Evolutionary conservation across 2,329 filamentous ascomycete species (phyloP).

Genomic region (Verticillium longisporum): DNA sequence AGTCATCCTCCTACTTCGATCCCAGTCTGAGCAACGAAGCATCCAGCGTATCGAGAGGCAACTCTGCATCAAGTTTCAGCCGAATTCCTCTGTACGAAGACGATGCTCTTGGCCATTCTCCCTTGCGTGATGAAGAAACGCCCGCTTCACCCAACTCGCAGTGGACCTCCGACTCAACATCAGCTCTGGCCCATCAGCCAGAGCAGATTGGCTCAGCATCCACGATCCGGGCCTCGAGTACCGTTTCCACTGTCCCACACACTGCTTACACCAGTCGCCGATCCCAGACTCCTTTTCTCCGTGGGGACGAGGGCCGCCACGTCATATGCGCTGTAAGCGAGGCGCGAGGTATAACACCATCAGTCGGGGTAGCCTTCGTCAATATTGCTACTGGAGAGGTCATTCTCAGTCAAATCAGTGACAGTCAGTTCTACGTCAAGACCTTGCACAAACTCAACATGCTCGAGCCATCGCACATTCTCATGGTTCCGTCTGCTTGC

Average conservation of each 20-base stretch:
- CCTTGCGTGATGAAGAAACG: background rate
- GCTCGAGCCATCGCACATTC: slow-evolving; percentile 70
- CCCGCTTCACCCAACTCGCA: background rate
- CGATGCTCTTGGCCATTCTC: no score
- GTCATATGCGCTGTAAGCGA: slow-evolving; percentile 87
- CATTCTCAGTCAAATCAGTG: slow-evolving; percentile 82
- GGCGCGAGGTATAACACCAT: slow-evolving; percentile 78
- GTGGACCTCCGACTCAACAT: background rate
- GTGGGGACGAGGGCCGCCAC: slow-evolving; percentile 50
- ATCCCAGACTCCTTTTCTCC: slow-evolving; percentile 34
- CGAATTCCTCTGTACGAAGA: background rate
- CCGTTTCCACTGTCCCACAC: slow-evolving; percentile 21
- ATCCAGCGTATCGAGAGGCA: background rate
- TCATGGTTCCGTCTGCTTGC: slow-evolving; percentile 68
- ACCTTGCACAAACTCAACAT: slow-evolving; percentile 83
- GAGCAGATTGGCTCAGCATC: background rate
- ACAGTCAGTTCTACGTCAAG: slow-evolving; percentile 85
- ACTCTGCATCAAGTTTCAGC: background rate
- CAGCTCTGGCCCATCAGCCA: background rate
- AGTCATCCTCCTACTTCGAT: background rate
- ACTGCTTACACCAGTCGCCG: slow-evolving; percentile 34
- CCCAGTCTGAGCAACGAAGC: background rate
- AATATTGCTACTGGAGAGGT: slow-evolving; percentile 81
- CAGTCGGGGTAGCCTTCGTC: slow-evolving; percentile 79
- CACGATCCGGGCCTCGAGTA: background rate